Base-by-base conservation (phyloP, 306 rosid species). In the Lathyrus aphaca region DNA sequence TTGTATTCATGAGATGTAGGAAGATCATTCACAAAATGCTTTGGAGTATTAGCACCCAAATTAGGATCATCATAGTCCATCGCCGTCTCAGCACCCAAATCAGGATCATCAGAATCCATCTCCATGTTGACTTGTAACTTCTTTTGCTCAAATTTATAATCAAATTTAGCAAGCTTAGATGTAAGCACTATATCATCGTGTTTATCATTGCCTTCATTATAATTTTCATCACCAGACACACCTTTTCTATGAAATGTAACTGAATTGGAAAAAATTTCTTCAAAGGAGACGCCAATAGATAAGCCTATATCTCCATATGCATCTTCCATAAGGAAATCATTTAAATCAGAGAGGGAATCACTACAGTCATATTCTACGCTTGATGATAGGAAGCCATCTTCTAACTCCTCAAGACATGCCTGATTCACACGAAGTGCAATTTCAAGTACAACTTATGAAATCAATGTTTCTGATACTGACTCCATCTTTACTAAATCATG, bases 251-350 rank as follows among this genome's bases (percentile, higher is more conserved):
- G 82, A 64, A 82, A 80, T 40, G 49, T 43, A 60, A 72, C 57
- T 37, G 77, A 80, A 75, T 30, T 77, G 71, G 55, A 68, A 56
- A 58, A 25, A 49, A 55, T 32, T 51, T 75, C 73, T 32, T 77
- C 79, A 57, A 45, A 46, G 70, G 73, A 71, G 64, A 62, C 21
- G 73, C 74, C 56, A 69, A 32, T 73, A 58, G 82, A 25, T 69
- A 93, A 55, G 63, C 98, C 98, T 66, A 88, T 80, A 75, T 93
- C 96, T 79, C 79, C 90, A 83, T 80, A 90, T 63, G 86, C 86
- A 66, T 80, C 90, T 73, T 68, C 77, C 98, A 93, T 88, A 1
- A 35, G 48, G 39, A 82, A 81, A 83, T 93, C 90, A 80, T 93
- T 80, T 88, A 90, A 82, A 79, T 93, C 93, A 53, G 93, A 86